Evolutionary conservation across 1,284 basidiomycete species (phyloP).

Genomic region (Rhodotorula sp.): DNA sequence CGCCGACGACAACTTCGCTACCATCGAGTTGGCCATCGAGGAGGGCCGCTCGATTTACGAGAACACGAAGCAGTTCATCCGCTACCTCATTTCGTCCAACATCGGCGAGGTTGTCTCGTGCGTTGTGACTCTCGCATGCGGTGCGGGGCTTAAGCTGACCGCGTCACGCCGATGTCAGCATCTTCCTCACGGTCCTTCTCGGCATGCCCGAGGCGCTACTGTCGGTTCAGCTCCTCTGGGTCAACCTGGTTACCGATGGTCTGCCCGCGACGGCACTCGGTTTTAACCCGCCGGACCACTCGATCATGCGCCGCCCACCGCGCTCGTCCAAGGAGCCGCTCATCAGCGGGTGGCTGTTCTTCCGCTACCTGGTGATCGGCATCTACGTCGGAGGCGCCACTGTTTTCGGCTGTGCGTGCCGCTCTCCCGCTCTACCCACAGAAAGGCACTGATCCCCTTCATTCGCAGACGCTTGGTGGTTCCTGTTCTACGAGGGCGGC

Average conservation of each 20-base stretch:
- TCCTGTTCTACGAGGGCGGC: constrained; percentile 82
- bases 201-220: constrained; percentile 99
- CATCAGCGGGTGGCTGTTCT: constrained; percentile 89
- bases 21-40: constrained; percentile 55
- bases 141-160: not conserved
- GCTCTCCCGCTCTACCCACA: constrained; percentile 61
- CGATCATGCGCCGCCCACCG: constrained; percentile 92
- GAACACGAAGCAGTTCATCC: constrained; percentile 98
- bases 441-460: too few relatives aligned
- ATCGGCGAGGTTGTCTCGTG: constrained; percentile 94
- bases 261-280: constrained; percentile 94
- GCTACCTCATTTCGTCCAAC: constrained; percentile 82
- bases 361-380: constrained; percentile 91
- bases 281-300: constrained; percentile 94
- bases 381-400: constrained; percentile 92
- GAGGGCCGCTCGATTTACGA: constrained; percentile 97
- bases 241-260: constrained; percentile 93
- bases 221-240: constrained; percentile 96
- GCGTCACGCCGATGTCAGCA: constrained; percentile 55
- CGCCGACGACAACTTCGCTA: constrained; percentile 56
- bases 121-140: constrained; percentile 18
- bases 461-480: constrained; percentile 73
- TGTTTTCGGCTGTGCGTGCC: constrained; percentile 67
- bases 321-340: constrained; percentile 85
- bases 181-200: constrained; percentile 93